phyloP scores from a whole-genome alignment of 2,329 filamentous ascomycete species.

The Fusarium guadeloupense region DNA sequence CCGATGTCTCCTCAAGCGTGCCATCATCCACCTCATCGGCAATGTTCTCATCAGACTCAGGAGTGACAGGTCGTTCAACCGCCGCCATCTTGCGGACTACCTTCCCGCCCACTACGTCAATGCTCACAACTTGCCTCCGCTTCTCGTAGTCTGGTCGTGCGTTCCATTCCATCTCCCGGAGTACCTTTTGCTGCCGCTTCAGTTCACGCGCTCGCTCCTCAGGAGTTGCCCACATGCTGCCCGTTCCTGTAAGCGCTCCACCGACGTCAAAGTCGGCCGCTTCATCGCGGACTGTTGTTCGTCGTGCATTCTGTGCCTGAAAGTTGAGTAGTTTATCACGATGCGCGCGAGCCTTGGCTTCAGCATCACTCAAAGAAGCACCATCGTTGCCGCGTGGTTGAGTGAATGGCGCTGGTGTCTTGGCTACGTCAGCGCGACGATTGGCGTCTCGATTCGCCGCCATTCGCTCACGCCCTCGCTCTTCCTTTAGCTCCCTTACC shows the following conservation, averaged over 20 bases:
- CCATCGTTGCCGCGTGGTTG: constrained; percentile 53
- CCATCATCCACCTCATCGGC: constrained; percentile 46
- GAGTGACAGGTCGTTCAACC: constrained; percentile 65
- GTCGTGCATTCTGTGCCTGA: constrained; percentile 84
- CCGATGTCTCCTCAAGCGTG: constrained; percentile 47
- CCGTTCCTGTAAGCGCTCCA: constrained; percentile 55
- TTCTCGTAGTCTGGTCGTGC: constrained; percentile 89
- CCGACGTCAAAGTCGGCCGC: constrained; percentile 70
- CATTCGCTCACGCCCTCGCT: constrained; percentile 88
- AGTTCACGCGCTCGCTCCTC: constrained; percentile 84
- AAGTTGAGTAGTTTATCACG: constrained; percentile 82
- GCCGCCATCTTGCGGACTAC: constrained; percentile 78
- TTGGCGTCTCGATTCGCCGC: constrained; percentile 78
- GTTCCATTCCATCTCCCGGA: constrained; percentile 88
- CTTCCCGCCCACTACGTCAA: constrained; percentile 81
- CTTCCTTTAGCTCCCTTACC: constrained; percentile 82
- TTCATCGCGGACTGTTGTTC: constrained; percentile 88
- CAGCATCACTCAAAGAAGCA: constrained; percentile 62
- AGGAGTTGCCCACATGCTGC: constrained; percentile 81
- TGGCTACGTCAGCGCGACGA: constrained; percentile 71
- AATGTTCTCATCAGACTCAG: constrained; percentile 55
- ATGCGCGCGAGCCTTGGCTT: constrained; percentile 77
- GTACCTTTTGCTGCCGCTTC: constrained; percentile 83
- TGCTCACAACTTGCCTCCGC: constrained; percentile 82
- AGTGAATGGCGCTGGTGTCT: constrained; percentile 68